phyloP scores from a whole-genome alignment of 495 filamentous ascomycete genomes.

The Bacidia gigantensis region DNA sequence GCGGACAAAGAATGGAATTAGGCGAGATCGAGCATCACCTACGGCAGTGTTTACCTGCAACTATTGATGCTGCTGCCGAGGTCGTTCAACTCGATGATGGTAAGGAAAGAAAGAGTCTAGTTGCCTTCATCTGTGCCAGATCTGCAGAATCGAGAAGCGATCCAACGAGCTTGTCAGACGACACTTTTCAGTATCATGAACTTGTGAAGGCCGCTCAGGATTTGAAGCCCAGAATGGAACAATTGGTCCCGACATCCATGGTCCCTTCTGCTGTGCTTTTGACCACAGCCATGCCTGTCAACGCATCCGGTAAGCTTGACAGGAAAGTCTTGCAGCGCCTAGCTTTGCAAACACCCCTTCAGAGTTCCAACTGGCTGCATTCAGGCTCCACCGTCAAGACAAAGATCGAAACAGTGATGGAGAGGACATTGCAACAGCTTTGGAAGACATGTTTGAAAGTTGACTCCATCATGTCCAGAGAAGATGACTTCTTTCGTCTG shows the following conservation, averaged over 20 bases:
- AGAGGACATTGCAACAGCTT: no score
- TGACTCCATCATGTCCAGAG: no score
- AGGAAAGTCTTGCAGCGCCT: neutral
- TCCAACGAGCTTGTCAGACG: neutral
- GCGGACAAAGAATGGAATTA: constrained; percentile 13
- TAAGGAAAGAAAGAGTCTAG: neutral
- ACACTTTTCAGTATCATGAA: neutral
- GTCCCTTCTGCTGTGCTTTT: neutral
- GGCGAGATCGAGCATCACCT: constrained; percentile 14
- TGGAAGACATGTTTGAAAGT: no score
- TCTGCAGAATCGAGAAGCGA: neutral
- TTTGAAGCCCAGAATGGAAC: neutral
- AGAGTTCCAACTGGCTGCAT: neutral
- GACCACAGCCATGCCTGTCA: neutral
- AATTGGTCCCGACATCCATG: neutral
- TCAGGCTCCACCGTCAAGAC: no score
- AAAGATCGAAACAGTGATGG: no score
- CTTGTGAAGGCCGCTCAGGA: neutral
- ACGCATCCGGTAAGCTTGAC: neutral
- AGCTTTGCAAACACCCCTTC: neutral
- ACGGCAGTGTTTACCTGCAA: neutral
- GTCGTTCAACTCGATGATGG: neutral
- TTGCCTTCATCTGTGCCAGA: neutral
- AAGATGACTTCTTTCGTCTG: neutral
- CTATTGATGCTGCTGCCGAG: neutral